A percentile compares a stretch with the other conserved stretches of the same genome.
Conservation (phyloP, 2,329 filamentous ascomycete genomes). For the Myriangium duriaei region DNA sequence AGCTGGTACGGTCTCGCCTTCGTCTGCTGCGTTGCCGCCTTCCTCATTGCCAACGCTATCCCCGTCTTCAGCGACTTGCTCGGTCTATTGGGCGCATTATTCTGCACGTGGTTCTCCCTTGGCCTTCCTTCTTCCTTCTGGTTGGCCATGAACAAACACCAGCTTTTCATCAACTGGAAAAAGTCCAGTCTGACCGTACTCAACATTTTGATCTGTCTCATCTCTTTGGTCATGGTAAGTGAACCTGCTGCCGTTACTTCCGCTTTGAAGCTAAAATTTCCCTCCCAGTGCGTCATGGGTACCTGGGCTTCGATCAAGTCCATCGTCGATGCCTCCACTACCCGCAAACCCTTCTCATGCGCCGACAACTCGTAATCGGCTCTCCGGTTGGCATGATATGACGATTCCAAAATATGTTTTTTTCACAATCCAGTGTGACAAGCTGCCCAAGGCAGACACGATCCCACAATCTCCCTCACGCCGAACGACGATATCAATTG, state of each 20-base stretch:
- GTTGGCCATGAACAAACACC: constrained; percentile 24
- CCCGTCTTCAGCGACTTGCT: constrained; percentile 57
- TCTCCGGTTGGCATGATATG: too few relatives aligned
- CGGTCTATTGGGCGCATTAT: constrained; percentile 48
- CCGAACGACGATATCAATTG: too few relatives aligned
- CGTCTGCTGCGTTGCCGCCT: constrained; percentile 37
- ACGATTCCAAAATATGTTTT: too few relatives aligned
- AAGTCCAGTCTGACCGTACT: constrained; percentile 31
- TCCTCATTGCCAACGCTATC: constrained; percentile 56
- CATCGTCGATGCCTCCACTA: constrained; percentile 1
- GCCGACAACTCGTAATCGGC: constrained; percentile 7
- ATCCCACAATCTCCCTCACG: too few relatives aligned
- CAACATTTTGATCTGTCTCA: constrained; percentile 28
- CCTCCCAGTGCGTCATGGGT: constrained; percentile 7
- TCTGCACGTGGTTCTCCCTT: constrained; percentile 52
- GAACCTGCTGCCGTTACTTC: too few relatives aligned
- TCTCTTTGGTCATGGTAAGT: constrained; percentile 12
- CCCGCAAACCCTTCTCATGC: constrained; percentile 9
- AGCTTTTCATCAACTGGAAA: constrained; percentile 28
- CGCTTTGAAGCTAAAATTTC: not conserved
- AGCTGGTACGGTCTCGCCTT: constrained; percentile 45
- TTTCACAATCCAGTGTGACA: too few relatives aligned
- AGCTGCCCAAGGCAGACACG: too few relatives aligned
- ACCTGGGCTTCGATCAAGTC: constrained; percentile 7
- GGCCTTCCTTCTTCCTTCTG: constrained; percentile 12